Conservation (phyloP, 441 rosid genomes). For the Corymbia calophylla region DNA sequence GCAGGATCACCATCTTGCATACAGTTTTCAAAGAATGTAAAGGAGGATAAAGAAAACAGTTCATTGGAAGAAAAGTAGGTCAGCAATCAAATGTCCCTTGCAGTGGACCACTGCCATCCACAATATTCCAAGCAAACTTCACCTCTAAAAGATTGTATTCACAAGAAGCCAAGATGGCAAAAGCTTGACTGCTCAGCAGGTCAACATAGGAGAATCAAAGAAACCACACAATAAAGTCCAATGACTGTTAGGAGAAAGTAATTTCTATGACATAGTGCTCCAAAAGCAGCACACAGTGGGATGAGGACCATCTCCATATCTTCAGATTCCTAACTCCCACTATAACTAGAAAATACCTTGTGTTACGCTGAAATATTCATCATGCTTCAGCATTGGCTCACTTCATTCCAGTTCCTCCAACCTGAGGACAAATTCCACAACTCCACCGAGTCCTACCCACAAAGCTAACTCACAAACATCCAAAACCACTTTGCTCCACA, state of each 20-base stretch:
- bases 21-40: neutral
- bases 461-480: neutral
- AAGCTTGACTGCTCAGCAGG: neutral
- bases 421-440: neutral
- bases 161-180: neutral
- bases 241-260: neutral
- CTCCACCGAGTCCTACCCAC: neutral
- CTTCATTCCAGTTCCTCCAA: neutral
- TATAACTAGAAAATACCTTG: neutral
- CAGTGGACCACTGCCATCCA: neutral
- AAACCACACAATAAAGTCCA: neutral
- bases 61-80: neutral
- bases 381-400: neutral
- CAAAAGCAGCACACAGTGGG: neutral
- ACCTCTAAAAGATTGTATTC: neutral
- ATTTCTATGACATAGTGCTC: neutral
- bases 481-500: neutral
- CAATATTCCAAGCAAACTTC: neutral
- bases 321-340: neutral
- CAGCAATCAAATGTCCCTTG: neutral
- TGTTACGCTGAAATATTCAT: neutral
- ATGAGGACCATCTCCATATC: neutral
- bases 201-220: neutral
- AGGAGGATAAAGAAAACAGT: neutral
- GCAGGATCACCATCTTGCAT: neutral